Percentiles rank a stretch among this genome's conserved stretches.
These are phyloP conservation scores for Lojkania enalia DNA, from an alignment of 2,329 filamentous ascomycete species.

Conservation along the genomic window DNA sequence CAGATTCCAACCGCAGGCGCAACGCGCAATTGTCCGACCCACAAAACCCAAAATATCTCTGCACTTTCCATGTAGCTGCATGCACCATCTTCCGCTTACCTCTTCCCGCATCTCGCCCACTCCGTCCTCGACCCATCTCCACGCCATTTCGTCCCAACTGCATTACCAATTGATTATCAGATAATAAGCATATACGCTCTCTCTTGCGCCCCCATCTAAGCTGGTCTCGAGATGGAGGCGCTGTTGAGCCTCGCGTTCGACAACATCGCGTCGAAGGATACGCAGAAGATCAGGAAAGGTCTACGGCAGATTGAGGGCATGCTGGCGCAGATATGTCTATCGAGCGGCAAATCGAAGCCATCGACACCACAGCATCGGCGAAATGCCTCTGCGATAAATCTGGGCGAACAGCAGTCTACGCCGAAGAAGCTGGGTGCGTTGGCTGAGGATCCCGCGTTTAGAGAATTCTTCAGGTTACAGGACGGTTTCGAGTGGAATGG, in stretches of 20 bases:
- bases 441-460: slow-evolving; percentile 81
- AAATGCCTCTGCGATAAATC: slow-evolving; percentile 42
- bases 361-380: slow-evolving; percentile 40
- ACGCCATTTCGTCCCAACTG: neutral
- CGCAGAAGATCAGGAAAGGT: slow-evolving; percentile 87
- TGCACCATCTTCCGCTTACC: slow-evolving; percentile 21
- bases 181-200: slow-evolving; percentile 3
- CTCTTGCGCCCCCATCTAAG: slow-evolving; percentile 6
- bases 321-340: slow-evolving; percentile 90
- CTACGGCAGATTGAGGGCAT: slow-evolving; percentile 92
- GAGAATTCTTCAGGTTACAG: slow-evolving; percentile 95
- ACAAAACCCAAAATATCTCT: slow-evolving; percentile 34
- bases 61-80: slow-evolving; percentile 36
- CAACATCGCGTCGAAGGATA: slow-evolving; percentile 91
- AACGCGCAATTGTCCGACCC: slow-evolving; percentile 26
- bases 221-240: slow-evolving; percentile 70
- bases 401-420: slow-evolving; percentile 34
- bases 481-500: slow-evolving; percentile 97
- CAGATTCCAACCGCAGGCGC: slow-evolving; percentile 12
- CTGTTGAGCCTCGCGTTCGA: slow-evolving; percentile 92
- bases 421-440: slow-evolving; percentile 66
- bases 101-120: slow-evolving; percentile 20
- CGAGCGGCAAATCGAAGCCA: slow-evolving; percentile 45
- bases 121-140: slow-evolving; percentile 6
- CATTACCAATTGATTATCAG: too few species aligned